These are phyloP conservation scores for Heterococcus sp. DNA, from an alignment of 108 stramenopile genomes.

Conservation along the genomic window DNA sequence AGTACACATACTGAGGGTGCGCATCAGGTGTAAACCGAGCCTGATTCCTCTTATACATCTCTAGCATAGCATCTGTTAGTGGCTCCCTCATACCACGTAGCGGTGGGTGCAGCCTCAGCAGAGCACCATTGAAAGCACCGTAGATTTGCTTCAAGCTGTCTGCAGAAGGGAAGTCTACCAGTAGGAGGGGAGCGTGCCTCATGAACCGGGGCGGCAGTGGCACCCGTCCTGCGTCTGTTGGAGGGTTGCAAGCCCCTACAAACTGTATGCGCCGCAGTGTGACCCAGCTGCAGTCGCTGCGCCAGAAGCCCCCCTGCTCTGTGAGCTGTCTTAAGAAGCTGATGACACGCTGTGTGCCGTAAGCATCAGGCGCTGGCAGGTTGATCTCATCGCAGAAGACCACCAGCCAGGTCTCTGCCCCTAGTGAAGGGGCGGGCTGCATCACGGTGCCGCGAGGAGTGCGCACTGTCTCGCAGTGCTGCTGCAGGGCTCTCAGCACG, in stretches of 20 bases:
- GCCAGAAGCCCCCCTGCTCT: constrained; percentile 97
- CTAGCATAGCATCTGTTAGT: constrained; percentile 95
- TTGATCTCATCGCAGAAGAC: constrained; percentile 99
- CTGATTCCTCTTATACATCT: constrained; percentile 84
- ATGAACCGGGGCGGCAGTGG: constrained; percentile 83
- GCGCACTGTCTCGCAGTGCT: constrained; percentile 87
- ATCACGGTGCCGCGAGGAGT: constrained; percentile 70
- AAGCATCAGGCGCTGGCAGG: constrained; percentile 87
- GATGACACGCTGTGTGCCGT: constrained; percentile 93
- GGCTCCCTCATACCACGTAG: constrained; percentile 79
- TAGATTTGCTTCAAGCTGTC: constrained; percentile 93
- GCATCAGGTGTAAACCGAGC: constrained; percentile 73
- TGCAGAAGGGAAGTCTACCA: constrained; percentile 89
- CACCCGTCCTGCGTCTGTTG: constrained; percentile 92
- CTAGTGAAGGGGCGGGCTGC: constrained; percentile 43
- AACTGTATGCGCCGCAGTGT: constrained; percentile 90
- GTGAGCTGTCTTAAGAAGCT: constrained; percentile 94
- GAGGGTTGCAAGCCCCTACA: constrained; percentile 92
- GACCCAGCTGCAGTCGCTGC: constrained; percentile 82
- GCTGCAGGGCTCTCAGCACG: constrained; percentile 78
- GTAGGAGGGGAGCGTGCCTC: constrained; percentile 87
- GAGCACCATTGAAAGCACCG: constrained; percentile 85
- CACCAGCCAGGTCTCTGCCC: constrained; percentile 75
- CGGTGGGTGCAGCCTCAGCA: constrained; percentile 90
- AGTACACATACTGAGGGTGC: constrained; percentile 97